Evolutionary conservation across 179 eudicot species (phyloP).

Genomic region (Corrigiola litoralis): DNA sequence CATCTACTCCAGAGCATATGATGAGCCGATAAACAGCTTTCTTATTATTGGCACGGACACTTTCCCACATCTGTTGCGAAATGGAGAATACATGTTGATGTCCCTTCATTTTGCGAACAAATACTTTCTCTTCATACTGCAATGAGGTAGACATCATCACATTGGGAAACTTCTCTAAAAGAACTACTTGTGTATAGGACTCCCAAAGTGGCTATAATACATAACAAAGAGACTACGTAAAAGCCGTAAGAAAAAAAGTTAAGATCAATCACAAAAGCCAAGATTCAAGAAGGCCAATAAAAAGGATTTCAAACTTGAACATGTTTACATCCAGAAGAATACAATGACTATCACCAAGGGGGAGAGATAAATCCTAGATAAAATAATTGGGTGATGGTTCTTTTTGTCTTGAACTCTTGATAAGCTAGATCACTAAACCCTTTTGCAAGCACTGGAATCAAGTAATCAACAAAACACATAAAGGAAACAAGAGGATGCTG

Average conservation of each 20-base stretch:
- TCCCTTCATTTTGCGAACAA: conserved; percentile 56
- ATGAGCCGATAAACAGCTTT: conserved; percentile 77
- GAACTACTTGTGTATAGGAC: neutral
- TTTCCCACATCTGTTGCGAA: conserved; percentile 70
- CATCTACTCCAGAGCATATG: conserved; percentile 58
- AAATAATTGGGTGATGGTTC: neutral
- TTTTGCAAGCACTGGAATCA: too few relatives aligned
- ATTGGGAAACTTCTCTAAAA: neutral
- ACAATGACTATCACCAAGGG: neutral
- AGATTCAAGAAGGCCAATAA: too few relatives aligned
- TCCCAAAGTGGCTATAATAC: neutral
- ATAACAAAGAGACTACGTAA: neutral
- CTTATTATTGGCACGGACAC: conserved; percentile 67
- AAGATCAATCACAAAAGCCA: neutral
- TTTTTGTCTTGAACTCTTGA: too few relatives aligned
- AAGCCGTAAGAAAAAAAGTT: neutral
- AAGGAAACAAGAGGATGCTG: neutral
- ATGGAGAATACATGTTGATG: conserved; percentile 50
- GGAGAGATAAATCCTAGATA: neutral
- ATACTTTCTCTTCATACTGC: conserved; percentile 81
- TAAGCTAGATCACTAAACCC: too few relatives aligned
- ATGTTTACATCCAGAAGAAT: neutral
- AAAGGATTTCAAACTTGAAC: neutral
- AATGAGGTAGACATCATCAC: conserved; percentile 12
- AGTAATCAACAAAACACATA: too few relatives aligned